Conservation (phyloP, 2,329 filamentous ascomycete species). For the Penicillium corylophilum region DNA sequence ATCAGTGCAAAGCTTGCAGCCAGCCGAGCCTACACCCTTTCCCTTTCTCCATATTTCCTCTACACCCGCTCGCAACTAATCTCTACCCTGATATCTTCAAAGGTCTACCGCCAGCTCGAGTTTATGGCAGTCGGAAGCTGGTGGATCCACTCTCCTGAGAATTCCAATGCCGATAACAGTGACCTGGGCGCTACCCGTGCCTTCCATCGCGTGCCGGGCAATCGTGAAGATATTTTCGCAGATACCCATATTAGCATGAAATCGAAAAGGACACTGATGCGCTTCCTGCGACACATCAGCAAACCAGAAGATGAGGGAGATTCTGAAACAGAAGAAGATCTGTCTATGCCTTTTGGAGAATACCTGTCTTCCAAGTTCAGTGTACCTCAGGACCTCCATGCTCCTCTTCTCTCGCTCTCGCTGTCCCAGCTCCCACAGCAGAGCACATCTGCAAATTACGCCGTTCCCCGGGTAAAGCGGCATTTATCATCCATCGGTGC, state of each 20-base stretch:
- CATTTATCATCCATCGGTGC: slow-evolving; percentile 84
- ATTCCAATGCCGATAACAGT: slow-evolving; percentile 12
- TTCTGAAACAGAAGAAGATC: slow-evolving; percentile 53
- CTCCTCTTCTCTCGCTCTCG: slow-evolving; percentile 67
- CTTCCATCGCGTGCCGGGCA: slow-evolving; percentile 76
- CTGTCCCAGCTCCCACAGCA: slow-evolving; percentile 62
- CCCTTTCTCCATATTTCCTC: slow-evolving; percentile 81
- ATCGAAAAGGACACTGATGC: slow-evolving; percentile 85
- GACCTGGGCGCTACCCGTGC: slow-evolving; percentile 25
- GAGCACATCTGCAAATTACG: slow-evolving; percentile 62
- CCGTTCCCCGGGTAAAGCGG: slow-evolving; percentile 70
- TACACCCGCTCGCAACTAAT: slow-evolving; percentile 79
- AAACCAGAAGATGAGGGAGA: slow-evolving; percentile 57
- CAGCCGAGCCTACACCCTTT: slow-evolving; percentile 76
- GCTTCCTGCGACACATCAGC: slow-evolving; percentile 84
- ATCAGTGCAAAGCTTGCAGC: slow-evolving; percentile 34
- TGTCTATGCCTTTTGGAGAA: slow-evolving; percentile 54
- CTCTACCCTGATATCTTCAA: slow-evolving; percentile 80
- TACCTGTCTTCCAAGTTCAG: slow-evolving; percentile 57
- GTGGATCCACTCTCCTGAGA: slow-evolving; percentile 63
- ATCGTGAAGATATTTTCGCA: slow-evolving; percentile 86
- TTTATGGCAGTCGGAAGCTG: slow-evolving; percentile 92
- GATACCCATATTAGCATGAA: slow-evolving; percentile 72
- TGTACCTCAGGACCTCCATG: slow-evolving; percentile 66
- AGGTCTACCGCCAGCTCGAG: slow-evolving; percentile 83